phyloP scores from a whole-genome alignment of 2,329 filamentous ascomycete genomes.

The Leptographium flavum region DNA sequence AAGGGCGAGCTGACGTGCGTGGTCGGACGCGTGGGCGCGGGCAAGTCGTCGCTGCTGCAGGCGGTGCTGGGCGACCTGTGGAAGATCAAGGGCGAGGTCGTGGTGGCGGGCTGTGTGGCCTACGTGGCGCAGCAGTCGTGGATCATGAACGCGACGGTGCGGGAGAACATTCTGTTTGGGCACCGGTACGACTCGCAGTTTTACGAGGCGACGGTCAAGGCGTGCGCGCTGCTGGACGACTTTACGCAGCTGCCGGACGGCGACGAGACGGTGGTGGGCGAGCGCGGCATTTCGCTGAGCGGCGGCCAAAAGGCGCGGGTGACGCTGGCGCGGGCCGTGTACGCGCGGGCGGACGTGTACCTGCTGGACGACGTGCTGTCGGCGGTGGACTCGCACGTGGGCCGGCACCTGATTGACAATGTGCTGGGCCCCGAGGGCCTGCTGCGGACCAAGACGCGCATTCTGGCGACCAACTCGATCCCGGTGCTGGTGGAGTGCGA shows the following conservation, averaged over 20 bases:
- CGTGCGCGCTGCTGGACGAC: constrained; percentile 82
- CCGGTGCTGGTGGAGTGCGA: constrained; percentile 80
- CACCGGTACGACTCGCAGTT: constrained; percentile 88
- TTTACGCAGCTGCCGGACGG: constrained; percentile 88
- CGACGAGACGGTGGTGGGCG: constrained; percentile 91
- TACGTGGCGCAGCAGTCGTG: constrained; percentile 90
- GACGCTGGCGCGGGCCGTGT: constrained; percentile 84
- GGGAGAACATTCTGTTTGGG: constrained; percentile 94
- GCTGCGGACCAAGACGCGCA: constrained; percentile 71
- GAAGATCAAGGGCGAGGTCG: constrained; percentile 74
- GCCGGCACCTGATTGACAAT: constrained; percentile 84
- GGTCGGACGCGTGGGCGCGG: constrained; percentile 84
- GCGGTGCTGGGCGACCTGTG: constrained; percentile 81
- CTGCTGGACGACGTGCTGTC: constrained; percentile 88
- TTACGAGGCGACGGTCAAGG: constrained; percentile 83
- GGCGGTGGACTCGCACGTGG: constrained; percentile 96
- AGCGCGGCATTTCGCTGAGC: constrained; percentile 89
- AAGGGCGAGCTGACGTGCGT: constrained; percentile 91
- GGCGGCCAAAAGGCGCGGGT: constrained; percentile 93
- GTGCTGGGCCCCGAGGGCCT: constrained; percentile 79
- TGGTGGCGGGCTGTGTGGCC: constrained; percentile 67
- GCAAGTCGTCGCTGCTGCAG: constrained; percentile 87
- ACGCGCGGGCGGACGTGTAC: constrained; percentile 92
- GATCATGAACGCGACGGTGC: constrained; percentile 96
- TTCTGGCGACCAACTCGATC: constrained; percentile 91